A percentile compares a stretch with the other conserved stretches of the same genome.
Conservation (phyloP, 768 basidiomycete genomes). For the Saitozyma sp. region DNA sequence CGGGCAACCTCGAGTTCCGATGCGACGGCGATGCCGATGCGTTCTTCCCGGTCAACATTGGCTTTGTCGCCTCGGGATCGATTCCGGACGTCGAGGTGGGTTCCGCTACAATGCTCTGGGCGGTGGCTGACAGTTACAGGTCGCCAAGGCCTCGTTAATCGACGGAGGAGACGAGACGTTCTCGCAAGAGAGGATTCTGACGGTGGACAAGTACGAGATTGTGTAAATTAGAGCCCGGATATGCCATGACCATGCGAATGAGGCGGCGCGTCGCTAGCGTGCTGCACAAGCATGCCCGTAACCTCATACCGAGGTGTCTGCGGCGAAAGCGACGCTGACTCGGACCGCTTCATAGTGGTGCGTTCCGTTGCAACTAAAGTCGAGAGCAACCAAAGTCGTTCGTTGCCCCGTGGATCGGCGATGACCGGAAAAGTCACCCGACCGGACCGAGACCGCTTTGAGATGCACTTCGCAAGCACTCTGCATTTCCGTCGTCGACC, state of each 20-base stretch:
- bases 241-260: neutral
- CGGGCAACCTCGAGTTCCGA: slow-evolving; percentile 87
- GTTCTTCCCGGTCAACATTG: slow-evolving; percentile 89
- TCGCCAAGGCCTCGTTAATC: slow-evolving; percentile 60
- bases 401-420: too few relatives aligned
- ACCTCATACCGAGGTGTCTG: too few relatives aligned
- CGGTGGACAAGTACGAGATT: slow-evolving; percentile 60
- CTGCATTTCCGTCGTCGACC: too few relatives aligned
- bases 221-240: slow-evolving; percentile 37
- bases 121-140: slow-evolving; percentile 19
- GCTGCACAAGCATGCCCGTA: too few relatives aligned
- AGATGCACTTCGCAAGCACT: too few relatives aligned
- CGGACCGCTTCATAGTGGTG: too few relatives aligned
- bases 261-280: neutral
- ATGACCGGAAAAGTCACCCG: too few relatives aligned
- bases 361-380: too few relatives aligned
- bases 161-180: slow-evolving; percentile 59
- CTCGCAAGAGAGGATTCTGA: slow-evolving; percentile 60
- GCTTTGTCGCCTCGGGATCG: slow-evolving; percentile 77
- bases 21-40: slow-evolving; percentile 80
- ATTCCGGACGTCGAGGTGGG: slow-evolving; percentile 71
- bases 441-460: too few relatives aligned
- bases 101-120: neutral
- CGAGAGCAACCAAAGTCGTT: too few relatives aligned
- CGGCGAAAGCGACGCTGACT: too few relatives aligned